Evolutionary conservation across 2,329 filamentous ascomycete species (phyloP), one percentile per base, ranked within the genome.

Genomic region (Ophiostoma ulmi): DNA sequence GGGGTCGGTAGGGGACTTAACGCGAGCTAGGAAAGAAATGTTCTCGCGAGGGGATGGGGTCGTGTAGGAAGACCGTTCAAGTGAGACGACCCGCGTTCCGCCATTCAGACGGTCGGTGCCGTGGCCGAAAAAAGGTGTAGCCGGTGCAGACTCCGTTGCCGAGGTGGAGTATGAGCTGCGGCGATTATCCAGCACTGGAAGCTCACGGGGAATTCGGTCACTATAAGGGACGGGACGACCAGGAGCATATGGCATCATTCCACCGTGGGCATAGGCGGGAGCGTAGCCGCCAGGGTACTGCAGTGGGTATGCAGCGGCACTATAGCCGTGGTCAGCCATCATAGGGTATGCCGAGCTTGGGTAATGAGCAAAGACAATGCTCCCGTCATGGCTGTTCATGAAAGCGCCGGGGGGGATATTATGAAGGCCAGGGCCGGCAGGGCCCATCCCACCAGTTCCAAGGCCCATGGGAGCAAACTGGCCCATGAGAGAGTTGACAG

Each of bases 21-120:
- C 78, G 6, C 68, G 64, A 3, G 44, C 61, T 13, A 83, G 79
- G 41, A 82, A 76, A 70, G 77, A 76, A 67, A 79, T 73, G 72
- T 81, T 81, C 73, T 90, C 86, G 72, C 89, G 86, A 48, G 88
- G 85, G n/a, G 89, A 89, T 0, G 89, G 87, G 0, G 88, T 89
- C 14, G 86, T 89, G 77, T 89, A 91, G 44, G 87, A 83, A 13
- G 88, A 89, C 26, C 87, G 85, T 75, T 91, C 88, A 7, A 77
- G 75, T 2, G 75, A 87, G 78, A 86, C 85, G 73, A 90, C 84
- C 36, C 87, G 84, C 70, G 86, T 82, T 61, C 84, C 72, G 3
- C 73, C 86, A 75, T 84, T 85, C 72, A 91, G 87, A 52, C 87
- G 84, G 70, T 87, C 86, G 48, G 84, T 82, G 74, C 85, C 80